phyloP scores from a whole-genome alignment of 2,329 filamentous ascomycete species.

The Onygenales sp. region DNA sequence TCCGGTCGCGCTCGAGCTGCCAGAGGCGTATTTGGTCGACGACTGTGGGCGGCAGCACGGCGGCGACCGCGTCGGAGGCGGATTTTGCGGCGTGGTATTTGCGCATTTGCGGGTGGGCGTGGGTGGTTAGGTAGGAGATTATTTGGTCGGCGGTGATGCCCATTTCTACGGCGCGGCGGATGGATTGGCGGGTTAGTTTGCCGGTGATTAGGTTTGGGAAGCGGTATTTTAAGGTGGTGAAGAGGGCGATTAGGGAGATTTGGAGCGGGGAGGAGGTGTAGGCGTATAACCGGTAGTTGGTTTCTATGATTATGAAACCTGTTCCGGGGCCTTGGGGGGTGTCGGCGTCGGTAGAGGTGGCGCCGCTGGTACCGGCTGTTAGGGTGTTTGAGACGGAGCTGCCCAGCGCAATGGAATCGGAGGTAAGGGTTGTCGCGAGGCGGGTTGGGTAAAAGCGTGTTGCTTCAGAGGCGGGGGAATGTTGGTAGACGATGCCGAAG shows the following conservation, averaged over 20 bases:
- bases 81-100: constrained; percentile 41
- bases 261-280: constrained; percentile 92
- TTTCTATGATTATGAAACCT: constrained; percentile 92
- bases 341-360: constrained; percentile 14
- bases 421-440: constrained; percentile 85
- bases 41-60: constrained; percentile 81
- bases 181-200: constrained; percentile 78
- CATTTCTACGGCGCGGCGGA: constrained; percentile 74
- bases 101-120: constrained; percentile 91
- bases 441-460: constrained; percentile 75
- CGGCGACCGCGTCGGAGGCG: constrained; percentile 29
- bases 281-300: constrained; percentile 94
- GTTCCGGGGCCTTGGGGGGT: constrained; percentile 23
- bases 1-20: constrained; percentile 94
- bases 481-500: constrained; percentile 79
- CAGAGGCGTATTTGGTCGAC: constrained; percentile 95
- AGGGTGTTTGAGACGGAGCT: constrained; percentile 61
- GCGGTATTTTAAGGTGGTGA: constrained; percentile 76
- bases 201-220: constrained; percentile 93
- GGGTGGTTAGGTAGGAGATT: constrained; percentile 80
- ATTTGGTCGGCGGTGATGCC: constrained; percentile 96
- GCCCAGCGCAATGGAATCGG: constrained; percentile 61
- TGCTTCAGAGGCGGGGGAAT: constrained; percentile 29
- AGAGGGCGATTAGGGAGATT: constrained; percentile 87
- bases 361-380: constrained; percentile 20